Evolutionary conservation across 2,329 filamentous ascomycete genomes (phyloP), one percentile per base, ranked within the genome.

Genomic region (Aschersonia sp.): DNA sequence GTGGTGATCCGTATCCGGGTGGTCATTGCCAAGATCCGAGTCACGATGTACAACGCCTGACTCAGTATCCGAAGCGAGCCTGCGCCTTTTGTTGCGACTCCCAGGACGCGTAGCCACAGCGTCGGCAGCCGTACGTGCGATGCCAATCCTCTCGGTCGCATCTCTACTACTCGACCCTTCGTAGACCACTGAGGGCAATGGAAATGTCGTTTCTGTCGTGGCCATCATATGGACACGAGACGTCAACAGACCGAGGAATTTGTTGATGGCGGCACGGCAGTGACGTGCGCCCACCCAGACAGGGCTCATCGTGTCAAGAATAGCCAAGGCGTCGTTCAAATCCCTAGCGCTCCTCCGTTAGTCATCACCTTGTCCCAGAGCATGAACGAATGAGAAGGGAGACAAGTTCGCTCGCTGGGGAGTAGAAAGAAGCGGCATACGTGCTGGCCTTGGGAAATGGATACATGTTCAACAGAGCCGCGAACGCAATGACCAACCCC

Each of bases 401-500:
- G 20, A 20, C 20, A 20, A 20, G 20, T 40, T 7, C n/a, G 4
- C 41, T 30, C 41, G 4, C 9, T 9, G 41, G 9, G 28, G 41
- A 3, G n/a, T n/a, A n/a, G 28, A 7, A 43, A n/a, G 28, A n/a
- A 43, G 28, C 6, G 4, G 28, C 41, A 7, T 43, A 43, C 41
- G 12, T 20, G 12, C 28, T 7, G 41, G 41, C 41, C 41, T 43
- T 43, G 41, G 9, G 41, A 4, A 43, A 43, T 9, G 41, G 41
- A n/a, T 43, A 43, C 9, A 43, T 20, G 28, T 43, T 43, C 29
- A 64, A 52, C n/a, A 59, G 54, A 38, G 55, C 55, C 5, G 62
- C 60, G 49, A 64, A 64, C 2, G 62, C 61, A 5, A 66, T 51
- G 4, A 65, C 58, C 1, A 66, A 53, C 5, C 64, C 63, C 5